Conservation (phyloP, 2,329 filamentous ascomycete genomes). For the Aureobasidium subglaciale region DNA sequence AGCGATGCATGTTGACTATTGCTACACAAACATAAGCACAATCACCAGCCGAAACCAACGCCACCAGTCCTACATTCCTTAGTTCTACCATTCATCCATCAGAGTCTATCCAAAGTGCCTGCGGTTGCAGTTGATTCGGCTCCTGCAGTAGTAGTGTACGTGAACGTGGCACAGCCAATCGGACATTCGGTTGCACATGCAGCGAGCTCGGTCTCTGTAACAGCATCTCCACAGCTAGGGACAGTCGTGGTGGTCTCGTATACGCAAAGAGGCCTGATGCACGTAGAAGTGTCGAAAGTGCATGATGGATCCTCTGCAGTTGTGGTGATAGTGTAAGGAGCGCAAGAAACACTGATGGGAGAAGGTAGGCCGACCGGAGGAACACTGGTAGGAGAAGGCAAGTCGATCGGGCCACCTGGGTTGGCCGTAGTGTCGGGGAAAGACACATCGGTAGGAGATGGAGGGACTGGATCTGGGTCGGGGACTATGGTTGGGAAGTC, state of each 20-base stretch:
- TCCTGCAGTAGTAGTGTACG: neutral
- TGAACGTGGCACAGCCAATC: conserved; percentile 17
- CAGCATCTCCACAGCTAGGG: neutral
- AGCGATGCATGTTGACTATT: no score
- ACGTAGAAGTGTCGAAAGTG: conserved; percentile 1
- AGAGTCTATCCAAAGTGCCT: neutral
- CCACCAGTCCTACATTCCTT: neutral
- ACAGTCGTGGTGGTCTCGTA: conserved; percentile 14
- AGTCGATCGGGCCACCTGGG: neutral
- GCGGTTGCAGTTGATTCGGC: neutral
- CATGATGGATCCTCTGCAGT: conserved; percentile 6
- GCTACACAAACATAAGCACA: no score
- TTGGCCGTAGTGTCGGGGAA: neutral
- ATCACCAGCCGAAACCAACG: no score
- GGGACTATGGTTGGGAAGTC: neutral
- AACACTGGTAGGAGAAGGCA: neutral
- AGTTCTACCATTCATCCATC: neutral
- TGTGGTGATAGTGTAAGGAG: conserved; percentile 11
- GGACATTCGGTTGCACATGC: conserved; percentile 21
- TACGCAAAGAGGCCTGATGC: conserved; percentile 14
- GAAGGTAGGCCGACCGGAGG: neutral
- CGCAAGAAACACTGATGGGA: neutral
- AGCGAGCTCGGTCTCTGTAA: conserved; percentile 14
- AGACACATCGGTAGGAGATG: neutral
- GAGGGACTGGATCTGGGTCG: neutral